phyloP scores from a whole-genome alignment of 345 rosid species.

The Odontarrhena argentea region DNA sequence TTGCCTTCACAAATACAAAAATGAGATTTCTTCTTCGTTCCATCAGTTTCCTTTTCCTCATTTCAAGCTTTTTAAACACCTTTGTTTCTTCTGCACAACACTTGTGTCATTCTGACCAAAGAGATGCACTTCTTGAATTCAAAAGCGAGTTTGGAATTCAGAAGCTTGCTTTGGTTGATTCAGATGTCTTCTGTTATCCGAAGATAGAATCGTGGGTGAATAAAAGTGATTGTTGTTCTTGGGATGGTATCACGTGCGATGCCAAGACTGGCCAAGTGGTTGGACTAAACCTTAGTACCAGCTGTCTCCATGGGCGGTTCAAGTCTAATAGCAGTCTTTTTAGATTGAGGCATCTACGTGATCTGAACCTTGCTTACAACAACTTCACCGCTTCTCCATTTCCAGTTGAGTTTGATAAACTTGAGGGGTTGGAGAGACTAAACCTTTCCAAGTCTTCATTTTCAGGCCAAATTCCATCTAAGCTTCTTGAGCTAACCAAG shows the following conservation, averaged over 20 bases:
- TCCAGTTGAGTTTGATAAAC: not conserved
- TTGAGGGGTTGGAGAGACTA: not conserved
- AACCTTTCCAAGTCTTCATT: not conserved
- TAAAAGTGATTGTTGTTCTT: conserved; percentile 6
- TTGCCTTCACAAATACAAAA: not conserved
- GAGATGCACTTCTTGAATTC: conserved; percentile 5
- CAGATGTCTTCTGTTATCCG: not conserved
- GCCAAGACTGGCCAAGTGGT: not conserved
- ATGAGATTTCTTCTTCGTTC: too few species aligned
- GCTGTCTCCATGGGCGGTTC: not conserved
- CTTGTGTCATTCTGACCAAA: conserved; percentile 6
- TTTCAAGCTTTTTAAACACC: not conserved
- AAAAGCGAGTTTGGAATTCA: not conserved
- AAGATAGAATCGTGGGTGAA: not conserved
- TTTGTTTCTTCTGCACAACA: not conserved
- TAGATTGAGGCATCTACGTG: not conserved
- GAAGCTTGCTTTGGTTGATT: not conserved
- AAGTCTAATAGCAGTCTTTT: conserved; percentile 24
- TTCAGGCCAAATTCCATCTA: not conserved
- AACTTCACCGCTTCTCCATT: too few species aligned
- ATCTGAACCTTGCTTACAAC: too few species aligned
- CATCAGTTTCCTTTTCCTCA: not conserved
- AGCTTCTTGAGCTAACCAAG: conserved; percentile 2
- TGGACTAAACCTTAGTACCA: not conserved
- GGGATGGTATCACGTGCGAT: conserved; percentile 17